These are phyloP conservation scores for Drechmeria coniospora DNA, from an alignment of 2,329 filamentous ascomycete genomes.

Conservation along the genomic window DNA sequence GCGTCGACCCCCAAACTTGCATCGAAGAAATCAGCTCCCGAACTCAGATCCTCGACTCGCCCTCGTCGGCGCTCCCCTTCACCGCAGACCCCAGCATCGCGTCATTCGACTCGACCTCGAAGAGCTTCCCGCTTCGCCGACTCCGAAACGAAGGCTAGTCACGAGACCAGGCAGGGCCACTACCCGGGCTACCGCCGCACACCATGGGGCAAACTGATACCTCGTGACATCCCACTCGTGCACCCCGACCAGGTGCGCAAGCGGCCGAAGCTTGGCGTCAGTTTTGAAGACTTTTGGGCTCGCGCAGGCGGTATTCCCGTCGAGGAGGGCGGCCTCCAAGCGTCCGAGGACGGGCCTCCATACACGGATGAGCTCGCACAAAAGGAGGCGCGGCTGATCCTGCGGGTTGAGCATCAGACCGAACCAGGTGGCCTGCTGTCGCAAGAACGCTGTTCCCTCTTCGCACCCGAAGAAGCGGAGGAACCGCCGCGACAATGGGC, in stretches of 20 bases:
- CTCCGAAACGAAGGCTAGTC: slow-evolving; percentile 5
- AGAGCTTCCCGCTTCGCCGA: slow-evolving; percentile 24
- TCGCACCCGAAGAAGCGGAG: slow-evolving; percentile 54
- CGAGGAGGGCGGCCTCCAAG: slow-evolving; percentile 40
- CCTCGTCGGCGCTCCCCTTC: slow-evolving; percentile 25
- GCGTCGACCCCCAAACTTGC: slow-evolving; percentile 14
- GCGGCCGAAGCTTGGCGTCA: slow-evolving; percentile 34
- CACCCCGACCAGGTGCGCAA: slow-evolving; percentile 43
- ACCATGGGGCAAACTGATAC: slow-evolving; percentile 30
- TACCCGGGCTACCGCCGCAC: slow-evolving; percentile 15
- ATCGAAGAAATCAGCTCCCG: slow-evolving; percentile 13
- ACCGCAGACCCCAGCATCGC: slow-evolving; percentile 21
- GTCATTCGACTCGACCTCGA: slow-evolving; percentile 26
- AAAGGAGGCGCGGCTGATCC: slow-evolving; percentile 54
- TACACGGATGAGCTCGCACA: slow-evolving; percentile 47
- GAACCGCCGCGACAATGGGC: slow-evolving; percentile 69
- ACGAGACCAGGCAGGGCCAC: slow-evolving; percentile 5
- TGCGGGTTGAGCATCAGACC: slow-evolving; percentile 56
- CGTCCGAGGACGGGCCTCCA: slow-evolving; percentile 37
- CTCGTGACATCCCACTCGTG: slow-evolving; percentile 34
- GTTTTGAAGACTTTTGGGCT: slow-evolving; percentile 42
- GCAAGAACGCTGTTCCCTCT: slow-evolving; percentile 52
- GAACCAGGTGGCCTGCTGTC: slow-evolving; percentile 64
- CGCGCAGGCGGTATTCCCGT: slow-evolving; percentile 35
- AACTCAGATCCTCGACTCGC: slow-evolving; percentile 16